Conservation (phyloP, 129 eudicot genomes). For the Saposhnikovia divaricata region DNA sequence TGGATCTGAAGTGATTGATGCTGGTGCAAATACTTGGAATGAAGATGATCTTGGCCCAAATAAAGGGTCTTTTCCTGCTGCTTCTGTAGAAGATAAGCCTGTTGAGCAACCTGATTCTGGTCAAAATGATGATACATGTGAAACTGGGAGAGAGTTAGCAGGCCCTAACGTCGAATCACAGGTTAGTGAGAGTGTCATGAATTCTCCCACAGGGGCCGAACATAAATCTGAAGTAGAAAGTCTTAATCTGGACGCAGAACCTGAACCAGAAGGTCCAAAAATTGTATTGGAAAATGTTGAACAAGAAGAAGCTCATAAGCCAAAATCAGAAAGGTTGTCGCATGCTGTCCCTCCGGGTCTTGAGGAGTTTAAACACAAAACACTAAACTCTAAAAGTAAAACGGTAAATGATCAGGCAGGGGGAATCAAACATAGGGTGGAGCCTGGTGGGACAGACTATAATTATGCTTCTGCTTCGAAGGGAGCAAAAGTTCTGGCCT, state of each 20-base stretch:
- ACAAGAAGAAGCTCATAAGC: slow-evolving; percentile 10
- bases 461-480: slow-evolving; percentile 90
- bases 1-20: slow-evolving; percentile 39
- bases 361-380: slow-evolving; percentile 78
- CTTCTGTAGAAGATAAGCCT: slow-evolving; percentile 21
- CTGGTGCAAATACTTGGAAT: slow-evolving; percentile 37
- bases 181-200: background rate
- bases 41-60: slow-evolving; percentile 30
- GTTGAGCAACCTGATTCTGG: slow-evolving; percentile 22
- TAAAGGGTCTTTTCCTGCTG: slow-evolving; percentile 16
- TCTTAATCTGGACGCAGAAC: background rate
- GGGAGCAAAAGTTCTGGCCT: slow-evolving; percentile 87
- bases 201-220: background rate
- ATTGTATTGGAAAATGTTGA: slow-evolving; percentile 8
- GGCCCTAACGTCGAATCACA: slow-evolving; percentile 16
- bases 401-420: slow-evolving; percentile 46
- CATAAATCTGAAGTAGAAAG: slow-evolving; percentile 21
- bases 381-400: slow-evolving; percentile 50
- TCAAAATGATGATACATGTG: slow-evolving; percentile 19
- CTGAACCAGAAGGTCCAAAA: slow-evolving; percentile 16
- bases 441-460: slow-evolving; percentile 92
- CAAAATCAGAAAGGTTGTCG: slow-evolving; percentile 39
- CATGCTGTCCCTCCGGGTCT: slow-evolving; percentile 55
- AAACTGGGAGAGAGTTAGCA: slow-evolving; percentile 15
- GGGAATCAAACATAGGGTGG: slow-evolving; percentile 64